Percentiles rank a stretch among this genome's conserved stretches.
phyloP scores from a whole-genome alignment of 2,329 filamentous ascomycete genomes.

The Fusarium protoensiforme region DNA sequence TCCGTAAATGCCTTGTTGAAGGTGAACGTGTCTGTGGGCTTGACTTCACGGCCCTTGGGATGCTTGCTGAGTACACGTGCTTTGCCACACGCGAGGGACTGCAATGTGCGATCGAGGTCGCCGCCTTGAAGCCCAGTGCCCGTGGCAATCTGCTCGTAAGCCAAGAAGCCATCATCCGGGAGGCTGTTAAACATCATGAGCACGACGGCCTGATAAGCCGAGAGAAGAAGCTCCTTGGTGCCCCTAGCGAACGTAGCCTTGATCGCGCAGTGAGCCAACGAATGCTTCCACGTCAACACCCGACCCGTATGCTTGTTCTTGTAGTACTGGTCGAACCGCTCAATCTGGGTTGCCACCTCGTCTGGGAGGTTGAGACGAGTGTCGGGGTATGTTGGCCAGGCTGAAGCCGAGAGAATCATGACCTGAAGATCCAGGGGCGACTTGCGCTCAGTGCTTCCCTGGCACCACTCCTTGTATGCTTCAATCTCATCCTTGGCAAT shows the following conservation, averaged over 20 bases:
- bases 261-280: slow-evolving; percentile 89
- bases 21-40: slow-evolving; percentile 81
- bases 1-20: slow-evolving; percentile 83
- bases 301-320: slow-evolving; percentile 89
- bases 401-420: slow-evolving; percentile 88
- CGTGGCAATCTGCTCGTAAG: slow-evolving; percentile 79
- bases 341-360: slow-evolving; percentile 79
- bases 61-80: slow-evolving; percentile 85
- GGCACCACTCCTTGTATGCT: slow-evolving; percentile 80
- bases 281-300: slow-evolving; percentile 90
- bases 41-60: slow-evolving; percentile 86
- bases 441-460: slow-evolving; percentile 61
- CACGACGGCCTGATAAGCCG: slow-evolving; percentile 91
- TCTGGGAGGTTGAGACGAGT: slow-evolving; percentile 76
- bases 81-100: slow-evolving; percentile 94
- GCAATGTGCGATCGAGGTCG: slow-evolving; percentile 89
- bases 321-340: slow-evolving; percentile 88
- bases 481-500: slow-evolving; percentile 91
- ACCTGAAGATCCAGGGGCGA: slow-evolving; percentile 75
- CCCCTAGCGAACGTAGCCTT: slow-evolving; percentile 83
- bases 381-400: slow-evolving; percentile 94
- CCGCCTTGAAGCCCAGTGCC: slow-evolving; percentile 79
- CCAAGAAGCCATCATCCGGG: slow-evolving; percentile 68
- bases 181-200: slow-evolving; percentile 89
- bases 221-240: slow-evolving; percentile 88